These are phyloP conservation scores for Boletus eberwhitei DNA, from an alignment of 768 basidiomycete species.

Conservation along the genomic window DNA sequence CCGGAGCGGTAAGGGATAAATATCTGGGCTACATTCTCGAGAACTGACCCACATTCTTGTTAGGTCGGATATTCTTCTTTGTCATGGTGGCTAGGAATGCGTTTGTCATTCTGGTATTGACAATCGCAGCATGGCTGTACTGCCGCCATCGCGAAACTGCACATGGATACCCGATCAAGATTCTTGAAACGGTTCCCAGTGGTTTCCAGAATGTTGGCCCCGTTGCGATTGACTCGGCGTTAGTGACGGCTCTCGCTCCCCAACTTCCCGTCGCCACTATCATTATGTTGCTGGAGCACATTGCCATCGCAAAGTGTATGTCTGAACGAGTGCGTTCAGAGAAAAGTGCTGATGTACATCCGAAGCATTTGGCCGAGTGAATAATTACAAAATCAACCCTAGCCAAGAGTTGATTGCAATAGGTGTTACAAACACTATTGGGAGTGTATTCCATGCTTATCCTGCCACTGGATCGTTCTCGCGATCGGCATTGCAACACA, in stretches of 20 bases:
- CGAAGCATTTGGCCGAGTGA: constrained; percentile 90
- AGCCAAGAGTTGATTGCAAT: constrained; percentile 97
- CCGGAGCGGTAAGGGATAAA: constrained; percentile 43
- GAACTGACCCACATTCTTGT: constrained; percentile 1
- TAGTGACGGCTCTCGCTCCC: constrained; percentile 66
- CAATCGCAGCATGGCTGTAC: constrained; percentile 85
- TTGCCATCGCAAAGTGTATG: constrained; percentile 92
- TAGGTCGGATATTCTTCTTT: constrained; percentile 76
- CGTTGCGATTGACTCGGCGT: constrained; percentile 43
- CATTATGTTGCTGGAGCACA: constrained; percentile 90
- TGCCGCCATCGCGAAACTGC: constrained; percentile 56
- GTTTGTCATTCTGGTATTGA: constrained; percentile 85
- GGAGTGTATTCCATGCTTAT: constrained; percentile 87
- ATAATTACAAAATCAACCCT: constrained; percentile 90
- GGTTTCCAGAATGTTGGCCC: constrained; percentile 65
- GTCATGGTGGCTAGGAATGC: constrained; percentile 74
- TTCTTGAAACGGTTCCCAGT: constrained; percentile 78
- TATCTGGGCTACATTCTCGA: not conserved
- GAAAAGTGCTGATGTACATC: constrained; percentile 8
- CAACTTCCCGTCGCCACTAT: constrained; percentile 85
- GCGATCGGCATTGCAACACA: constrained; percentile 93
- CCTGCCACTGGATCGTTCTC: constrained; percentile 99
- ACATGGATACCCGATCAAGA: constrained; percentile 78
- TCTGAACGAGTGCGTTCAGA: constrained; percentile 1
- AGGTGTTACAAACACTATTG: constrained; percentile 92